Base-by-base conservation (phyloP, 441 rosid species). In the Capsella rubella region DNA sequence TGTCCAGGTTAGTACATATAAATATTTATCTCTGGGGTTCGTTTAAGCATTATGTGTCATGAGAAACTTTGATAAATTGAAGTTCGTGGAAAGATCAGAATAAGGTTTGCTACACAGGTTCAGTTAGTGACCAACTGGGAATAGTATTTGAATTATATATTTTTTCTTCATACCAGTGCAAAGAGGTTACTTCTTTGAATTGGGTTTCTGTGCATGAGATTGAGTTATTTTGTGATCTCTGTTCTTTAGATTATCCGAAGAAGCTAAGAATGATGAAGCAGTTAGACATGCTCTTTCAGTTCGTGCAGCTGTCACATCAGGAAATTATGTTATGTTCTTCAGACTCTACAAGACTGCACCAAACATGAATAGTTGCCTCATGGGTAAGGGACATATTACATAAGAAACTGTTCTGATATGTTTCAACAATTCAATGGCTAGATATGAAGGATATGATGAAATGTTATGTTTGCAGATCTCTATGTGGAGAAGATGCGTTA, bases 261-360 rank as follows among this genome's bases (percentile, higher is more conserved):
- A 84, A 78, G 87, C 91, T 35, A 93, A 89, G 82, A 77, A 85
- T 77, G 89, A 91, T 72, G 71, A 79, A 81, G 96, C 93, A 69
- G 95, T 96, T 66, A 89, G 86, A 83, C 99, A 96, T 86, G 99
- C 99, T 47, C 96, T 96, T 69, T 89, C 91, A 58, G 98, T 96
- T 82, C 94, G 97, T 75, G 86, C 90, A 71, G 97, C 99, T 39
- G 99, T 96, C 50, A 86, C 97, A 29, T 93, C 93, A 15, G 99
- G 97, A 83, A 96, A 96, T 79, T 96, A 93, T 65, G 89, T 93
- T 67, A 68, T 71, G 85, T 96, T 96, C 81, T 96, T 96, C 82
- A 88, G 89, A 76, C 87, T 96, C 45, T 89, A 91, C 86, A 90
- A 86, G 82, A 83, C 80, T 6, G 97, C 97, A 8, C 99, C 99